These are phyloP conservation scores for Aureobasidium sp. DNA, from an alignment of 2,329 filamentous ascomycete species.

Conservation along the genomic window DNA sequence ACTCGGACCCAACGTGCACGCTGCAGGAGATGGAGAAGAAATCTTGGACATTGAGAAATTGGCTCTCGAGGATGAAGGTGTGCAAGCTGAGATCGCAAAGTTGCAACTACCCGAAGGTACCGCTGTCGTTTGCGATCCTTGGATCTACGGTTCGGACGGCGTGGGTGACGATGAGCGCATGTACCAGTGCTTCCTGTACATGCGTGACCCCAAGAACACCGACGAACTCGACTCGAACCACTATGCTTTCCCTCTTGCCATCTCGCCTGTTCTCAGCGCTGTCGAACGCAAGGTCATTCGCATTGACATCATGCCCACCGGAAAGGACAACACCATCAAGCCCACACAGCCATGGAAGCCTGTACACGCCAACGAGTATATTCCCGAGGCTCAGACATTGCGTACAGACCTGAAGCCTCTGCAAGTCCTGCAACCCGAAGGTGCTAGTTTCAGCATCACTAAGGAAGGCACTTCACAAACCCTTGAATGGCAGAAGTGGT, in stretches of 20 bases:
- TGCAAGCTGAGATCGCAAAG: slow-evolving; percentile 54
- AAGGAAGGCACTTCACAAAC: slow-evolving; percentile 48
- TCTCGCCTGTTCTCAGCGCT: slow-evolving; percentile 60
- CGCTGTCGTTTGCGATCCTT: slow-evolving; percentile 54
- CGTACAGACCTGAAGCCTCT: slow-evolving; percentile 58
- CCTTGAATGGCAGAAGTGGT: slow-evolving; percentile 62
- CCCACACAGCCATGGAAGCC: slow-evolving; percentile 52
- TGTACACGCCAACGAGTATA: slow-evolving; percentile 57
- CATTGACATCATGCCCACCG: slow-evolving; percentile 63
- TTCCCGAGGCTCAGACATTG: slow-evolving; percentile 55
- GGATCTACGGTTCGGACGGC: slow-evolving; percentile 59
- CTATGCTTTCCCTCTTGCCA: slow-evolving; percentile 60
- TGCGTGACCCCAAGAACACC: slow-evolving; percentile 55
- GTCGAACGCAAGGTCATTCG: slow-evolving; percentile 58
- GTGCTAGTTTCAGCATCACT: slow-evolving; percentile 53
- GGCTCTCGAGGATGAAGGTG: slow-evolving; percentile 49
- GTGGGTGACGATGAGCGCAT: slow-evolving; percentile 42
- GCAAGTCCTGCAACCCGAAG: slow-evolving; percentile 58
- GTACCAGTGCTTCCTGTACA: slow-evolving; percentile 61
- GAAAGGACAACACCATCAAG: slow-evolving; percentile 53
- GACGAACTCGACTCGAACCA: slow-evolving; percentile 59
- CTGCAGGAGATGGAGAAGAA: slow-evolving; percentile 53
- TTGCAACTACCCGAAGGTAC: slow-evolving; percentile 52
- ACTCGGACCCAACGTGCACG: slow-evolving; percentile 52
- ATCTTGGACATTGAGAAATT: slow-evolving; percentile 52